These are phyloP conservation scores for Hygrophorus pudorinus DNA, from an alignment of 768 basidiomycete genomes.

Conservation along the genomic window DNA sequence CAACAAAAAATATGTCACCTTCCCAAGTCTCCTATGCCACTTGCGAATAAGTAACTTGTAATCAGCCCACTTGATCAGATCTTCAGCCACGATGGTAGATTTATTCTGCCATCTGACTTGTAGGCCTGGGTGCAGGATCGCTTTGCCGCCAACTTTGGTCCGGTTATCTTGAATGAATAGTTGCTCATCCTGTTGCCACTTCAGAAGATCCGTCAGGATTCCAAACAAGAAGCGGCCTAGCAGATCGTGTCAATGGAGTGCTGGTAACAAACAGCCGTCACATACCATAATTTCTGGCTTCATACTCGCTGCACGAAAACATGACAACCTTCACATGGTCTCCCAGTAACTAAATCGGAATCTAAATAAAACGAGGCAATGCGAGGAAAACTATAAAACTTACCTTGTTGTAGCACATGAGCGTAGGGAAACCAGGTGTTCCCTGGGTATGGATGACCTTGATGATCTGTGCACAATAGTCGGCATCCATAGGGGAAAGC, in stretches of 20 bases:
- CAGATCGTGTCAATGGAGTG: slow-evolving; percentile 1
- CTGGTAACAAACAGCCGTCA: slow-evolving; percentile 4
- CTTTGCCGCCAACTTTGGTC: slow-evolving; percentile 51
- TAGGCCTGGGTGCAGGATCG: slow-evolving; percentile 59
- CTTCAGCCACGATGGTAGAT: slow-evolving; percentile 22
- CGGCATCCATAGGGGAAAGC: slow-evolving; percentile 94
- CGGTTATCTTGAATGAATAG: slow-evolving; percentile 66
- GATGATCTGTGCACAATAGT: slow-evolving; percentile 88
- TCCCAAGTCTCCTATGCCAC: slow-evolving; percentile 71
- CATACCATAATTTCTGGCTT: slow-evolving; percentile 89
- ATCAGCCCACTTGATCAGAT: slow-evolving; percentile 56
- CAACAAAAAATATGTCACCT: slow-evolving; percentile 29
- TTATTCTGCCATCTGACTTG: slow-evolving; percentile 41
- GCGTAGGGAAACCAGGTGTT: slow-evolving; percentile 82
- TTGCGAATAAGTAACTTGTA: slow-evolving; percentile 70
- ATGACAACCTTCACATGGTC: slow-evolving; percentile 78
- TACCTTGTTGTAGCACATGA: slow-evolving; percentile 80
- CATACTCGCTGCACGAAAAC: slow-evolving; percentile 92
- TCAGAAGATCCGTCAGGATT: slow-evolving; percentile 65
- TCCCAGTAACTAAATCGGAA: slow-evolving; percentile 58
- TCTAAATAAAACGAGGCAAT: slow-evolving; percentile 1
- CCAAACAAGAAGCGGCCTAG: slow-evolving; percentile 81
- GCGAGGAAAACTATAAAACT: slow-evolving; percentile 7
- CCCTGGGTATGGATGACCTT: slow-evolving; percentile 79
- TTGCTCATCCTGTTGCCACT: slow-evolving; percentile 73